Conservation (phyloP, 306 rosid genomes). For the Prunus padus region DNA sequence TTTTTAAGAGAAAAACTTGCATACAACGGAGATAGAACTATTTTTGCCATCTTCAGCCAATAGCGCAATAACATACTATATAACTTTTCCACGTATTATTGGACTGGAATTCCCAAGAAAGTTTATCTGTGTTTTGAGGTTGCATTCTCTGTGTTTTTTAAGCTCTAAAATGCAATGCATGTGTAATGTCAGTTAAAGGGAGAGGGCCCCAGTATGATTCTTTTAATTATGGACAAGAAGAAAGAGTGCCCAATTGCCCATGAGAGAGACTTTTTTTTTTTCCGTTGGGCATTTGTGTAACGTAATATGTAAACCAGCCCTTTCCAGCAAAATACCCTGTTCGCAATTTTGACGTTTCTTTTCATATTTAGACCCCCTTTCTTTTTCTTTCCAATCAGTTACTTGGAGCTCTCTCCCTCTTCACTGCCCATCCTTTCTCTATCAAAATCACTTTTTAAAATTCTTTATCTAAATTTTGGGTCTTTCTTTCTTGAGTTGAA, state of each 20-base stretch:
- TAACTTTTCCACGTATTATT: too few relatives aligned
- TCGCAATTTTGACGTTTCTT: slow-evolving; percentile 14
- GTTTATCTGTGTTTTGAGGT: not conserved
- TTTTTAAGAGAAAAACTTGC: too few relatives aligned
- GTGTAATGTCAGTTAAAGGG: slow-evolving; percentile 32
- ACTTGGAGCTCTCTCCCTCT: slow-evolving; percentile 29
- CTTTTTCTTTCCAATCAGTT: slow-evolving; percentile 19
- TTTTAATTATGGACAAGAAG: slow-evolving; percentile 18
- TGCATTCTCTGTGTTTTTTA: slow-evolving; percentile 8
- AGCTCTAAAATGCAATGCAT: slow-evolving; percentile 7
- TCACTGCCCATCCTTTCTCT: slow-evolving; percentile 26
- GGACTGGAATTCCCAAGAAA: accelerated
- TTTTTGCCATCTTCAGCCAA: accelerated
- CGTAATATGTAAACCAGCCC: slow-evolving; percentile 29
- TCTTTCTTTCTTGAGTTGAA: slow-evolving; percentile 4
- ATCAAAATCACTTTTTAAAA: not conserved
- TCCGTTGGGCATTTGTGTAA: slow-evolving; percentile 15
- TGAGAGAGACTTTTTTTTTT: not conserved
- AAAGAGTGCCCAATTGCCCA: not conserved
- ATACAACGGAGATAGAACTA: accelerated
- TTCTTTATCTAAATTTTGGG: not conserved
- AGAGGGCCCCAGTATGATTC: slow-evolving; percentile 28
- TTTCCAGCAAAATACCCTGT: slow-evolving; percentile 40
- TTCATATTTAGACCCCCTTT: slow-evolving; percentile 27
- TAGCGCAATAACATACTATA: too few relatives aligned